A percentile compares a stretch with the other conserved stretches of the same genome.
Conservation (phyloP, 78 protist species). For the Dictyostelium brefeldianum region DNA sequence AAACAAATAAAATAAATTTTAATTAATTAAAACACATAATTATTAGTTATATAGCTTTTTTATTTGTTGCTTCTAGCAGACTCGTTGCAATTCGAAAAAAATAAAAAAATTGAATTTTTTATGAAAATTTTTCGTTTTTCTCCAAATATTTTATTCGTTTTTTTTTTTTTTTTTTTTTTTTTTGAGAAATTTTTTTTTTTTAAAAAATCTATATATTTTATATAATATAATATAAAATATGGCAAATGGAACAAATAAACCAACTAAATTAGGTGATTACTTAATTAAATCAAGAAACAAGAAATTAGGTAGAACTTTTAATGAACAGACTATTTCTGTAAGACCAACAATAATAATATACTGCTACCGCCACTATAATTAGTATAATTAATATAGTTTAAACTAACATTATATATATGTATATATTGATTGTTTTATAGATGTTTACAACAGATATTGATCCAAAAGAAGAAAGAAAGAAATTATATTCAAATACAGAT, state of each 20-base stretch:
- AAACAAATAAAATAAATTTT: no score
- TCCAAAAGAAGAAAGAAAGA: slow-evolving; percentile 77
- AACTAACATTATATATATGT: neutral
- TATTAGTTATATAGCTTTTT: no score
- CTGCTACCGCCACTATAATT: neutral
- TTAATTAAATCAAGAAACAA: slow-evolving; percentile 64
- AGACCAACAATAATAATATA: neutral
- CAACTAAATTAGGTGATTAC: slow-evolving; percentile 23
- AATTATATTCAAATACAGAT: slow-evolving; percentile 70
- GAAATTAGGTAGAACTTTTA: slow-evolving; percentile 64
- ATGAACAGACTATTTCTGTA: slow-evolving; percentile 74
- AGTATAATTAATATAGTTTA: neutral
- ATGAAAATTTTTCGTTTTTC: no score
- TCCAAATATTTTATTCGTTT: no score
- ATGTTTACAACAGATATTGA: slow-evolving; percentile 84
- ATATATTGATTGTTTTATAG: neutral
- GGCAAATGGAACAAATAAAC: neutral
- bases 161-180: no score
- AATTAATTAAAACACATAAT: no score
- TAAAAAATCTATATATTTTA: no score
- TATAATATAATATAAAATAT: neutral
- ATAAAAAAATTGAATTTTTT: no score
- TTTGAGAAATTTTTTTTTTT: no score
- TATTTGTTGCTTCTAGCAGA: no score
- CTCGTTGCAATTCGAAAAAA: no score